Base-by-base conservation (phyloP, 108 stramenopile species). In the Pseudonitzschia delicatissima region DNA sequence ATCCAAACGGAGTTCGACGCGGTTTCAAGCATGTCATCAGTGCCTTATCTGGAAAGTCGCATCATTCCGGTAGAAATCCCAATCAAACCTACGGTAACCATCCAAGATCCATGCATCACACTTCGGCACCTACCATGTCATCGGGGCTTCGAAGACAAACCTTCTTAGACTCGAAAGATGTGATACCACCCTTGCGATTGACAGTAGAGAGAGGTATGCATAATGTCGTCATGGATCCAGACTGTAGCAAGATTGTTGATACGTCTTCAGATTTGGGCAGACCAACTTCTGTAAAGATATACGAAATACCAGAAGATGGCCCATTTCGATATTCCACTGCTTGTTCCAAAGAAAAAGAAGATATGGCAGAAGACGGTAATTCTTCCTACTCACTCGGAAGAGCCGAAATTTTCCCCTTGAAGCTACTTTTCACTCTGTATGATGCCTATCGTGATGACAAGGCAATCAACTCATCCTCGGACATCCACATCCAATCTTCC, bases 191-290 rank as follows among this genome's bases (percentile, higher is more conserved):
- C 11, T 57, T 87, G n/a, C 61, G 81, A 25, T 45, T 88, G 17
- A 88, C 87, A 17, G 23, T 21, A 23, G 80, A 82, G 18, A 31
- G 62, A 15, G 88, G 88, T 18, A 84, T 86, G 83, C 85, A 90
- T 69, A 81, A 37, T 59, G 73, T 90, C 47, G 81, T 78, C 21
- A 90, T 90, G 83, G 83, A 84, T 67, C 69, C 75, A 18, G 68
- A 69, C 20, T 90, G 88, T 31, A 69, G 66, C 7, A 62, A 73
- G 21, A 74, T 88, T 50, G 74, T 83, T 18, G 87, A 88, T 39
- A 79, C 82, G 8, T 71, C 76, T 5, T 85, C 83, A 21, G 87
- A 88, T 62, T 33, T 88, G 59, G 79, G 67, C 4, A 67, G 78
- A 42, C 87, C 87, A 3, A 72, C 82, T 1, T 63, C 76, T 11